Conservation (phyloP, 169 alveolate species). For the Fabrea salina region DNA sequence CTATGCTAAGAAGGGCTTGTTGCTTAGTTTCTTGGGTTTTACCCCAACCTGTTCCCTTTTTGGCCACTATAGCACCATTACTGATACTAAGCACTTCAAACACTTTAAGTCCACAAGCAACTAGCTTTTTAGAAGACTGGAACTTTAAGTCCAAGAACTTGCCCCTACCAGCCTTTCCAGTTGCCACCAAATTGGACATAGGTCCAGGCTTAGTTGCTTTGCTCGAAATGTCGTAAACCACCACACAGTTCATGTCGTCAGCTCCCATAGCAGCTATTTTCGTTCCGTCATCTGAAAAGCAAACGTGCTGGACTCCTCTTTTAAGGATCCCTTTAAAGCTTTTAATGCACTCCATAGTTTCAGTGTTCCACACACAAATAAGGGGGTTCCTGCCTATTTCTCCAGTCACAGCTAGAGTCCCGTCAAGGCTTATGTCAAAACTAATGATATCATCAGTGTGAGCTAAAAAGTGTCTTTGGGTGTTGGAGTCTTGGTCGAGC, state of each 20-base stretch:
- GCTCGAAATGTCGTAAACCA: conserved; percentile 71
- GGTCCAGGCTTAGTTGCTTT: conserved; percentile 41
- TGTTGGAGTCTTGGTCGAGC: conserved; percentile 50
- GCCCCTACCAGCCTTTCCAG: conserved; percentile 73
- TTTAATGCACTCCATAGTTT: conserved; percentile 60
- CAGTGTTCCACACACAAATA: conserved; percentile 79
- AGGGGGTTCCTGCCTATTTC: conserved; percentile 79
- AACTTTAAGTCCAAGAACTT: conserved; percentile 66
- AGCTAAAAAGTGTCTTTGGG: conserved; percentile 63
- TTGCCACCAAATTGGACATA: conserved; percentile 48
- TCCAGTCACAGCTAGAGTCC: conserved; percentile 81
- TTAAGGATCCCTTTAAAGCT: conserved; percentile 65
- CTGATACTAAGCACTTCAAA: conserved; percentile 63
- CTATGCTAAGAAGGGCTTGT: conserved; percentile 68
- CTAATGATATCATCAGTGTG: conserved; percentile 83
- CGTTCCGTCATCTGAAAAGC: conserved; percentile 74
- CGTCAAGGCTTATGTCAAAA: conserved; percentile 60
- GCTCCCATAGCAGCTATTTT: conserved; percentile 72
- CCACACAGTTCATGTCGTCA: conserved; percentile 80
- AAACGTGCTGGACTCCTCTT: conserved; percentile 73
- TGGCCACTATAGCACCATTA: conserved; percentile 57
- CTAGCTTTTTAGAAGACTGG: conserved; percentile 55
- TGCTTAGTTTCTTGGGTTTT: conserved; percentile 44
- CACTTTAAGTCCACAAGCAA: conserved; percentile 76
- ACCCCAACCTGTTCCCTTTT: conserved; percentile 77